Conservation (phyloP, 1,139 yeast species). For the Geotrichum klebahnii region DNA sequence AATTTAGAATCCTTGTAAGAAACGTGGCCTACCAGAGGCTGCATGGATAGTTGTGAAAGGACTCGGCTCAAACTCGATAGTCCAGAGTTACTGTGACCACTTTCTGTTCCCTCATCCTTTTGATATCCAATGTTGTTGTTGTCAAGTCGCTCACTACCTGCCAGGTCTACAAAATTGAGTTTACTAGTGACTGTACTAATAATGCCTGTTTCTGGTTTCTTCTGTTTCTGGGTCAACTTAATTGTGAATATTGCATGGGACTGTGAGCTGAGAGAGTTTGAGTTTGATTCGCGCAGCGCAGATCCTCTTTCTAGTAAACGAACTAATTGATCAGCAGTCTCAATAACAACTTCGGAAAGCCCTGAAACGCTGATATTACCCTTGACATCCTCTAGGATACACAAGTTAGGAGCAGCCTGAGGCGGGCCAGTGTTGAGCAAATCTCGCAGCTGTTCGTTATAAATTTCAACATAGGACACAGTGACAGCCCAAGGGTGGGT, state of each 20-base stretch:
- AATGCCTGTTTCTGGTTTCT: slow-evolving; percentile 27
- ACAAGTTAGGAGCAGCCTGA: slow-evolving; percentile 46
- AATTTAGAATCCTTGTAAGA: slow-evolving; percentile 91
- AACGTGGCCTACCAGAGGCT: slow-evolving; percentile 49
- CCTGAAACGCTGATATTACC: slow-evolving; percentile 76
- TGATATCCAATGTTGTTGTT: slow-evolving; percentile 77
- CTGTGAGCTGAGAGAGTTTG: slow-evolving; percentile 84
- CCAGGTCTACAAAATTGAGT: slow-evolving; percentile 84
- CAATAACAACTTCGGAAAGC: slow-evolving; percentile 56
- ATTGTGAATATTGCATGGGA: slow-evolving; percentile 86
- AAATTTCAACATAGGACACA: slow-evolving; percentile 79
- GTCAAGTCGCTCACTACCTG: slow-evolving; percentile 82
- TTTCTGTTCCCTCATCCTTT: slow-evolving; percentile 84
- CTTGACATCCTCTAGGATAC: slow-evolving; percentile 67
- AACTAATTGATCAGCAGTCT: slow-evolving; percentile 56
- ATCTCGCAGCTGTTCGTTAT: slow-evolving; percentile 81
- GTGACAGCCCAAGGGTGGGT: slow-evolving; percentile 40
- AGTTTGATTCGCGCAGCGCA: slow-evolving; percentile 69
- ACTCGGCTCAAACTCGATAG: slow-evolving; percentile 84
- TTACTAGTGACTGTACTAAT: slow-evolving; percentile 45
- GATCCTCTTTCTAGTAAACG: slow-evolving; percentile 65
- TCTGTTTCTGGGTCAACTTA: slow-evolving; percentile 44
- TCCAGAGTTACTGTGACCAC: slow-evolving; percentile 85
- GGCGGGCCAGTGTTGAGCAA: slow-evolving; percentile 43
- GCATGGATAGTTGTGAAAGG: slow-evolving; percentile 57